Base-by-base conservation (phyloP, 2,329 filamentous ascomycete species). In the Erysiphe neolycopersici region DNA sequence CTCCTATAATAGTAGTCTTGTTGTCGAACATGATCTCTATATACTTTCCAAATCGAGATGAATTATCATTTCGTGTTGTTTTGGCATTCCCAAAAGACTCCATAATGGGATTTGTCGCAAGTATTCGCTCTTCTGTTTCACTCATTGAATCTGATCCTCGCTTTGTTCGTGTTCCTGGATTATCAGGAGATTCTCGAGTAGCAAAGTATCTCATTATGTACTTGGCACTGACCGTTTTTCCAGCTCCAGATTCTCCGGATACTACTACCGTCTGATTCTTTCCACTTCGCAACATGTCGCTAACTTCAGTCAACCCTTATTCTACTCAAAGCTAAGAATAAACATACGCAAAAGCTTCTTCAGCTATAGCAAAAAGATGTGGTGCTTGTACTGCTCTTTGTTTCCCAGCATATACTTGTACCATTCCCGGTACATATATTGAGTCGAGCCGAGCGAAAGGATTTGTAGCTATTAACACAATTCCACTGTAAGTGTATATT, bases 191-290 rank as follows among this genome's bases (percentile, higher is more conserved):
- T 62, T 94, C 89, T 71, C 89, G 76, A 38, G 89, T 98, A 49
- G 89, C 89, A 62, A 98, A 98, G 65, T 98, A 98, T 56, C 89
- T 76, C 89, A 98, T 98, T 59, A 98, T 95, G 63, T 98, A 95
- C 65, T 98, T 98, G 54, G 89, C 89, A 62, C 87, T 95, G 60
- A 98, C 89, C 5, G 89, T 98, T 66, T 98, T 98, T 57, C 89
- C 89, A 50, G 89, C 89, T 71, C 89, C 89, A 44, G 89, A 98
- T 62, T 98, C 89, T 59, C 89, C 89, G 32, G 89, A 98, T n/a
- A 98, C 89, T 44, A 98, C 89, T 49, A 98, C 82, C 35, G 89
- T 98, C 65, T 98, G 89, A 63, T 98, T 98, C 62, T 84, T 85
- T 53, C 72, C 71, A 64, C 94, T 89, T 51, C 89, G 79, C 58